Percentiles rank a stretch among this genome's conserved stretches.
Conservation (phyloP, 305 asterid genomes). For the Solanum hybrid region DNA sequence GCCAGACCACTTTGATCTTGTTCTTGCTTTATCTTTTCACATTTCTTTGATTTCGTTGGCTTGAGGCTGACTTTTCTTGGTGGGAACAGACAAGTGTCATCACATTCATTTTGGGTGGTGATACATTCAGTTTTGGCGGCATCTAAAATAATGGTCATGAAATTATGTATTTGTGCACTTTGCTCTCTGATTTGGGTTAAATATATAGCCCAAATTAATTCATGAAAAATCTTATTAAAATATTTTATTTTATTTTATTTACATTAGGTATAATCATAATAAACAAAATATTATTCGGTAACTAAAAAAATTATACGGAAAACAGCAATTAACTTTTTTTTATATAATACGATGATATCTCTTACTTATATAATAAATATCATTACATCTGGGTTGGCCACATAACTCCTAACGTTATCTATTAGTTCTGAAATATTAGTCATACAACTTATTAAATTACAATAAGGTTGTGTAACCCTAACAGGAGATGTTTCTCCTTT, state of each 20-base stretch:
- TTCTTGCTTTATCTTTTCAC: too few relatives aligned
- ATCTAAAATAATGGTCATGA: not conserved
- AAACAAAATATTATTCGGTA: too few relatives aligned
- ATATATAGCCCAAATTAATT: not conserved
- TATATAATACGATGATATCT: not conserved
- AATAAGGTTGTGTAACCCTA: not conserved
- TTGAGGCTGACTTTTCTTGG: too few relatives aligned
- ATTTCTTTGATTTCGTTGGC: too few relatives aligned
- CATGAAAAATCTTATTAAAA: not conserved
- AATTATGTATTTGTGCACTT: not conserved
- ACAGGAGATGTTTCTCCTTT: not conserved
- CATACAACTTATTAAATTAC: not conserved
- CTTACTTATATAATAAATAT: not conserved
- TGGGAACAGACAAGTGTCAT: too few relatives aligned
- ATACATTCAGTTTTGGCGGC: not conserved
- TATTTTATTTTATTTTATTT: too few relatives aligned
- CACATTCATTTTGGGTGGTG: too few relatives aligned
- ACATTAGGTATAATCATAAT: too few relatives aligned
- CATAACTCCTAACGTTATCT: not conserved
- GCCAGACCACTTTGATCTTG: too few relatives aligned
- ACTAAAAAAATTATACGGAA: not conserved
- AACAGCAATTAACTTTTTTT: not conserved
- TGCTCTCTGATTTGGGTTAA: not conserved
- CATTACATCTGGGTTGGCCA: not conserved
- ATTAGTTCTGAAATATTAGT: not conserved